A percentile compares a stretch with the other conserved stretches of the same genome.
These are phyloP conservation scores for Ambrosia artemisiifolia DNA, from an alignment of 129 eudicot genomes.

Conservation along the genomic window DNA sequence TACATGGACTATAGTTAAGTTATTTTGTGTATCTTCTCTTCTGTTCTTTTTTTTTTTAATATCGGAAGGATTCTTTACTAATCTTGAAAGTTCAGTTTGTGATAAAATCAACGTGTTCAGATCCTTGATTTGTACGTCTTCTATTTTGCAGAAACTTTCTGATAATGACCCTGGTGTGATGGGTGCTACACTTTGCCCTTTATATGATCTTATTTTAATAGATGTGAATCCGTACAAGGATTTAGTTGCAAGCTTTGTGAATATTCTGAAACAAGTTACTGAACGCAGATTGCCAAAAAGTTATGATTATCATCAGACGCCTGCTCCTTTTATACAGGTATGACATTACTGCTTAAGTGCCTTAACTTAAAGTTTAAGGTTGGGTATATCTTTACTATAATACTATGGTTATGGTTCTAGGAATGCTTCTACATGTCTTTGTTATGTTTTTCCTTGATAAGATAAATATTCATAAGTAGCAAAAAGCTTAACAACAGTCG, in stretches of 20 bases:
- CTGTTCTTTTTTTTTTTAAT: neutral
- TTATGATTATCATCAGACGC: conserved; percentile 99
- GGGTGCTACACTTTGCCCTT: conserved; percentile 96
- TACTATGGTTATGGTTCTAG: no score
- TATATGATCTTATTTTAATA: conserved; percentile 65
- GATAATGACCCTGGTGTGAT: conserved; percentile 99
- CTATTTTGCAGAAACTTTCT: conserved; percentile 73
- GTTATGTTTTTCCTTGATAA: no score
- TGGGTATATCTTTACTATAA: no score
- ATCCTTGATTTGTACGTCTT: conserved; percentile 9
- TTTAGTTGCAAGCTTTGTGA: conserved; percentile 34
- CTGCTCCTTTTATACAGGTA: conserved; percentile 99
- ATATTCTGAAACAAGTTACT: conserved; percentile 97
- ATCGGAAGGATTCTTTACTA: conserved; percentile 1
- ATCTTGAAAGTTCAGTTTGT: conserved; percentile 1
- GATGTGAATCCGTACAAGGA: conserved; percentile 38
- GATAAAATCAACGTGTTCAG: conserved; percentile 11
- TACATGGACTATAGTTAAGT: neutral
- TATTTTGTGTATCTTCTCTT: neutral
- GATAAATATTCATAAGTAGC: no score
- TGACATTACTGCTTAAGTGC: neutral
- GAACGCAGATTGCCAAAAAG: conserved; percentile 95
- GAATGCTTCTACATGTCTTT: no score
- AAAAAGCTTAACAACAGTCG: no score
- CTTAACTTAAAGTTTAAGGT: no score